These are phyloP conservation scores for Pyrus hybrid DNA, from an alignment of 331 rosid species.

Conservation along the genomic window DNA sequence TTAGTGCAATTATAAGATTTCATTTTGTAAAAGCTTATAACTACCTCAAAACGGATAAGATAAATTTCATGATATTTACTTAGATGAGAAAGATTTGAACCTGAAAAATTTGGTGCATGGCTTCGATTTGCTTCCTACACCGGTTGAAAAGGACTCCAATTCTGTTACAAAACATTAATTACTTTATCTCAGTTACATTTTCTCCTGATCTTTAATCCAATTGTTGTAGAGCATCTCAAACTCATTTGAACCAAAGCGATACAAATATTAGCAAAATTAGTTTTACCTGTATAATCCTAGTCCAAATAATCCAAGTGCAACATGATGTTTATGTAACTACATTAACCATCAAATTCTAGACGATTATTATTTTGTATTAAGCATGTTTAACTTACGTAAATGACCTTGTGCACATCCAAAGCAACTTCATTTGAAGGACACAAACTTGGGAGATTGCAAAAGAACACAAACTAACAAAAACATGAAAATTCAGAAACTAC, in stretches of 20 bases:
- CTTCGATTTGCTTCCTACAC: constrained; percentile 99
- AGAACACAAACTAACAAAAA: background rate
- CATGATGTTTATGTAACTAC: background rate
- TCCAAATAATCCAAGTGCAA: background rate
- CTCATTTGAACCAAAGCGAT: background rate
- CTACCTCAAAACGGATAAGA: constrained; percentile 13
- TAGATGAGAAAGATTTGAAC: constrained; percentile 87
- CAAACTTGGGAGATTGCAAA: background rate
- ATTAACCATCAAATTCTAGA: background rate
- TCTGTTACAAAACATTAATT: constrained; percentile 91
- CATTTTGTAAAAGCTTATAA: constrained; percentile 19
- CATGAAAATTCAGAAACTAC: background rate
- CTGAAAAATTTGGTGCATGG: constrained; percentile 99
- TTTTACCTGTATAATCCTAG: background rate
- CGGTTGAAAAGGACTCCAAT: constrained; percentile 86
- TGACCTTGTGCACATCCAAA: background rate
- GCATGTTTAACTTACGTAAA: background rate
- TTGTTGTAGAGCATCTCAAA: constrained; percentile 7
- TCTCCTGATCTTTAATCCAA: constrained; percentile 36
- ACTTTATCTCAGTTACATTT: constrained; percentile 49
- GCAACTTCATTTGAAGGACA: background rate
- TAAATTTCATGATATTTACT: constrained; percentile 31
- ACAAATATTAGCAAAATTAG: background rate
- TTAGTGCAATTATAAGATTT: constrained; percentile 29
- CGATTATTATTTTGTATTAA: background rate